phyloP scores from a whole-genome alignment of 805 yeast species.

The Kodamaea restingae region DNA sequence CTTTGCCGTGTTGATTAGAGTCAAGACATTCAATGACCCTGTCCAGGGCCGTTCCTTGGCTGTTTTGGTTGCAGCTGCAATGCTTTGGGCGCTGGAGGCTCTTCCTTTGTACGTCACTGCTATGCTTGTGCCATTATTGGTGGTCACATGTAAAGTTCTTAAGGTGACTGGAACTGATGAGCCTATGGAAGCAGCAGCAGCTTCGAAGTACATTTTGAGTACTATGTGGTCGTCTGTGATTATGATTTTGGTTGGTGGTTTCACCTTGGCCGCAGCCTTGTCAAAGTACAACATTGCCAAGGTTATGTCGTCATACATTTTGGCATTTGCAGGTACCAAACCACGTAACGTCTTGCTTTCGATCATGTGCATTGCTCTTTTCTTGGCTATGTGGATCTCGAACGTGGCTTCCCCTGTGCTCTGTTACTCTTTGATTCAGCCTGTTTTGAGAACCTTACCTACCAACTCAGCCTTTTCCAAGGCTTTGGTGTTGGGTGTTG shows the following conservation, averaged over 20 bases:
- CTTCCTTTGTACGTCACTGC: slow-evolving; percentile 49
- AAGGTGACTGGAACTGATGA: slow-evolving; percentile 46
- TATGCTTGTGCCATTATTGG: slow-evolving; percentile 45
- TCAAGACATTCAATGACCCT: slow-evolving; percentile 58
- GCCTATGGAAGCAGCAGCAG: slow-evolving; percentile 55
- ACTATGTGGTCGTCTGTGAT: slow-evolving; percentile 96
- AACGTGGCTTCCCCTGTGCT: slow-evolving; percentile 97
- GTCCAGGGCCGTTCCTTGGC: slow-evolving; percentile 74
- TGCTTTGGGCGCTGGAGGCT: slow-evolving; percentile 52
- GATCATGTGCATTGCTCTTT: slow-evolving; percentile 80
- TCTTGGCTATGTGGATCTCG: slow-evolving; percentile 92
- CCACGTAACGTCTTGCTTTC: slow-evolving; percentile 75
- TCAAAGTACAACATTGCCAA: slow-evolving; percentile 90
- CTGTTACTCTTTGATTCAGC: slow-evolving; percentile 87
- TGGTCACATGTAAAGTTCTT: slow-evolving; percentile 45
- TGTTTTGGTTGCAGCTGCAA: slow-evolving; percentile 52
- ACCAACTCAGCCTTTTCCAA: slow-evolving; percentile 73
- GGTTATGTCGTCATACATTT: slow-evolving; percentile 73
- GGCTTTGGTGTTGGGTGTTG: slow-evolving; percentile 85
- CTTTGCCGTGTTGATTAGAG: slow-evolving; percentile 49
- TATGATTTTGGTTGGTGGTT: slow-evolving; percentile 87
- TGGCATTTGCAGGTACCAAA: slow-evolving; percentile 79
- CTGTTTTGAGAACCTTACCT: slow-evolving; percentile 79
- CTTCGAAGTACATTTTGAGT: slow-evolving; percentile 73
- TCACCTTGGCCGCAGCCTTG: slow-evolving; percentile 89